Evolutionary conservation across 768 basidiomycete species (phyloP), one percentile per base, ranked within the genome.

Genomic region (Cubamyces sp.): DNA sequence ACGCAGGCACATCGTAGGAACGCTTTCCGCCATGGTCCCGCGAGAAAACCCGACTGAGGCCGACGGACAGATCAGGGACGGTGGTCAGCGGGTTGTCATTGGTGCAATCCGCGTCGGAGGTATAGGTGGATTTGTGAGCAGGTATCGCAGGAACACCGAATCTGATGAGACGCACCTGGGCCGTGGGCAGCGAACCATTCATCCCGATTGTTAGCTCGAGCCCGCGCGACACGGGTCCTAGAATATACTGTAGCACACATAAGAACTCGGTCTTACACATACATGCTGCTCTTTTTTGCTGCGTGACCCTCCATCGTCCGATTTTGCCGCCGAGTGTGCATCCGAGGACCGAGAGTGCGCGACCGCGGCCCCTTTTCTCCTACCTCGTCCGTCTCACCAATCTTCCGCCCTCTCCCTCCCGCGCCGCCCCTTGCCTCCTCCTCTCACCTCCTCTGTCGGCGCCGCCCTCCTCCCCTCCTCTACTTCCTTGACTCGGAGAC

Each of bases 361-460:
- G 56, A 30, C 46, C 40, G 37, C 40, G 49, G 26, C 42, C 41
- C 57, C 49, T 59, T 59, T 59, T 42, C 50, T 52, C 21, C 15
- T 34, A 21, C 40, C 48, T 51, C 39, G 49, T 28, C 39, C 42
- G 18, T 28, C 40, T 28, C 25, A 8, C 25, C 12, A 28, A 25
- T 43, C 41, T 28, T 51, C 40, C 30, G 52, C 30, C 30, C 49
- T n/a, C 49, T n/a, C 57, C 16, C 18, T 41, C 25, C 16, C 49
- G 39, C 57, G 37, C 12, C 57, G 40, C 57, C n/a, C 49, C 49
- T 41, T 49, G 48, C 50, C 28, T 51, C 57, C 19, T 30, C 39
- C 49, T 39, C 23, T 46, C 57, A 59, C 40, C 49, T 34, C 49
- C 60, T 41, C 28, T 48, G 26, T 21, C 57, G n/a, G n/a, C 57